Evolutionary conservation across 257 asterid species (phyloP).

Genomic region (Leonotis leonurus): DNA sequence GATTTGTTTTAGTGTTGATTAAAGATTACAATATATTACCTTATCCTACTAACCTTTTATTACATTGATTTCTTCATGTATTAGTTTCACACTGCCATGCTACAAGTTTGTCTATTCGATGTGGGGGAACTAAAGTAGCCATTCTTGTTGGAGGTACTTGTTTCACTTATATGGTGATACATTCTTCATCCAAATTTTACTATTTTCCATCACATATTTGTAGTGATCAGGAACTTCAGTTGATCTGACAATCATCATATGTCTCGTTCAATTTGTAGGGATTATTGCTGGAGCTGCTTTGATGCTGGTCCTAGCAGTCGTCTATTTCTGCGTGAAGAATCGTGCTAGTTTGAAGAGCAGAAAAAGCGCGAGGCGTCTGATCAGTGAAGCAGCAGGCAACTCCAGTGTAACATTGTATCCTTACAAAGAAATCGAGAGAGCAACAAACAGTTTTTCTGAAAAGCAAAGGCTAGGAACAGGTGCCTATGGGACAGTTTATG

Average conservation of each 20-base stretch:
- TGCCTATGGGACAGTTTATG: slow-evolving; percentile 90
- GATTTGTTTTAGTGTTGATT: not conserved
- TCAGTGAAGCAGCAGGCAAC: slow-evolving; percentile 66
- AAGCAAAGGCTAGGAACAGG: slow-evolving; percentile 82
- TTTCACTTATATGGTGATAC: not conserved
- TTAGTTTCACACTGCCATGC: slow-evolving; percentile 39
- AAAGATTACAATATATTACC: not conserved
- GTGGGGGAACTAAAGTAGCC: slow-evolving; percentile 40
- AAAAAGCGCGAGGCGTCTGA: slow-evolving; percentile 52
- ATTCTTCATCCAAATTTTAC: no score
- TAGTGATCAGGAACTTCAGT: not conserved
- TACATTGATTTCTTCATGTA: slow-evolving; percentile 15
- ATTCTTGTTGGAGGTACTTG: slow-evolving; percentile 64
- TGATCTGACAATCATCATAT: not conserved
- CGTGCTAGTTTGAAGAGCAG: slow-evolving; percentile 38
- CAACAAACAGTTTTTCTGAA: slow-evolving; percentile 66
- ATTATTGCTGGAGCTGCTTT: slow-evolving; percentile 57
- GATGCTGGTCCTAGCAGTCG: slow-evolving; percentile 27
- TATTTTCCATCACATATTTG: no score
- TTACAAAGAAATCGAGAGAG: slow-evolving; percentile 70
- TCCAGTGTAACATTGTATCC: slow-evolving; percentile 50
- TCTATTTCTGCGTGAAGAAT: slow-evolving; percentile 38
- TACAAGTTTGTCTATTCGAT: slow-evolving; percentile 32
- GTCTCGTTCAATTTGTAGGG: slow-evolving; percentile 28
- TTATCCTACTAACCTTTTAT: slow-evolving; percentile 1